These are phyloP conservation scores for Auriscalpium microsporum DNA, from an alignment of 768 basidiomycete genomes.

Conservation along the genomic window DNA sequence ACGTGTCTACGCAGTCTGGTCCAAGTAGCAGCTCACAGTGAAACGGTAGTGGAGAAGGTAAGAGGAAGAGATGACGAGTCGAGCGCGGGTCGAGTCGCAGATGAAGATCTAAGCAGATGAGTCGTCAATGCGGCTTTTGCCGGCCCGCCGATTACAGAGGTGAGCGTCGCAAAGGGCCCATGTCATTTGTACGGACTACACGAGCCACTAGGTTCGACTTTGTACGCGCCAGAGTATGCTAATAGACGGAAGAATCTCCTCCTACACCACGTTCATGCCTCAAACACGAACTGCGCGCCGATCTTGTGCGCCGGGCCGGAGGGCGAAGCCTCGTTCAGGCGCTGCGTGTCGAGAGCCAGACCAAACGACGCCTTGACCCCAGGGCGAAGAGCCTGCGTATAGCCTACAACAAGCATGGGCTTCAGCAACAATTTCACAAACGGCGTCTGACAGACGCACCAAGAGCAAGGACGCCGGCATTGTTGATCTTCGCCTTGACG, in stretches of 20 bases:
- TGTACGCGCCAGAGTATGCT: too few relatives aligned
- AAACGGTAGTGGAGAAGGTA: too few relatives aligned
- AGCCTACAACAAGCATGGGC: constrained; percentile 36
- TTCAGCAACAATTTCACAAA: constrained; percentile 8
- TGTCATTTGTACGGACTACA: too few relatives aligned
- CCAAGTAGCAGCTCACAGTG: too few relatives aligned
- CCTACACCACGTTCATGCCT: constrained; percentile 7
- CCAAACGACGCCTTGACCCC: constrained; percentile 92
- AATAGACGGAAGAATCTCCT: too few relatives aligned
- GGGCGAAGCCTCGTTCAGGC: constrained; percentile 62
- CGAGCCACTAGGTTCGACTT: too few relatives aligned
- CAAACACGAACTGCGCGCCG: constrained; percentile 15
- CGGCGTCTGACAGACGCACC: constrained; percentile 33
- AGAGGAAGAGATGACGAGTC: too few relatives aligned
- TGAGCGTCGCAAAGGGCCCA: too few relatives aligned
- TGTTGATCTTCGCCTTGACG: constrained; percentile 99
- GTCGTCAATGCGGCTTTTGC: too few relatives aligned
- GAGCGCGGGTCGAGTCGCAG: too few relatives aligned
- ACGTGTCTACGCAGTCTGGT: not conserved
- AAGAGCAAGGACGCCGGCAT: constrained; percentile 81
- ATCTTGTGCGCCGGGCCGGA: constrained; percentile 69
- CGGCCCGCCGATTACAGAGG: too few relatives aligned
- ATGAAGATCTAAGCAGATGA: too few relatives aligned
- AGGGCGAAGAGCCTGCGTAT: constrained; percentile 89
- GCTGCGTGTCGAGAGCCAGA: constrained; percentile 90